A percentile compares a stretch with the other conserved stretches of the same genome.
Evolutionary conservation across 2,329 filamentous ascomycete genomes (phyloP).

Genomic region (Calonectria hongkongensis): DNA sequence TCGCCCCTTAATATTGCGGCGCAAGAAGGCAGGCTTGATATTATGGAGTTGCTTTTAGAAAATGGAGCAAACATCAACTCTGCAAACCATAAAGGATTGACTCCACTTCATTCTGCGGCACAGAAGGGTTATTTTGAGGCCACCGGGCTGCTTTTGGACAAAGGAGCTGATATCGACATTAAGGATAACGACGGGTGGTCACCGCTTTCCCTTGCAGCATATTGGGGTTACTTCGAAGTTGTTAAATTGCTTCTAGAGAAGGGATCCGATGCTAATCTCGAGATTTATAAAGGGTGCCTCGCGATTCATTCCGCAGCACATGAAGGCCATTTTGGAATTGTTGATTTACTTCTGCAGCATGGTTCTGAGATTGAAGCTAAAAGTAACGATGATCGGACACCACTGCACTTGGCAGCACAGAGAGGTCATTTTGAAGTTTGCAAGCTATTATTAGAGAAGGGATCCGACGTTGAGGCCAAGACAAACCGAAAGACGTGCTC

Average conservation of each 20-base stretch:
- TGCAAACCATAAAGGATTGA: neutral
- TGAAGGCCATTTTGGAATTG: neutral
- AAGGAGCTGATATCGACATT: neutral
- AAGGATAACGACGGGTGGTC: too few species aligned
- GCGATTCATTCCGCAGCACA: neutral
- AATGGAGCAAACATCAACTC: neutral
- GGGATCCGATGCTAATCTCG: neutral
- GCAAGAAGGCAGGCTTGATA: neutral
- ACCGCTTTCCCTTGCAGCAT: neutral
- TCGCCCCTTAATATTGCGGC: neutral
- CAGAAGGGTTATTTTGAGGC: neutral
- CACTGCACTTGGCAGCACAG: neutral
- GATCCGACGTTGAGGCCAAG: too few species aligned
- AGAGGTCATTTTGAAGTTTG: too few species aligned
- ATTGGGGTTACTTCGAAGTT: neutral
- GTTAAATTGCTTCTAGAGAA: neutral
- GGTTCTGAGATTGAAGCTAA: neutral
- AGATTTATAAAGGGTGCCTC: neutral
- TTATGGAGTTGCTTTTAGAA: neutral
- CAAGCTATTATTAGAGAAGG: too few species aligned
- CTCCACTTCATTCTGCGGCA: neutral
- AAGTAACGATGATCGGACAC: neutral
- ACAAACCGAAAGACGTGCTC: too few species aligned
- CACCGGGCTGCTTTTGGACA: neutral
- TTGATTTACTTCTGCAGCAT: neutral